Evolutionary conservation across 768 basidiomycete genomes (phyloP).

Genomic region (Boletus edulis): DNA sequence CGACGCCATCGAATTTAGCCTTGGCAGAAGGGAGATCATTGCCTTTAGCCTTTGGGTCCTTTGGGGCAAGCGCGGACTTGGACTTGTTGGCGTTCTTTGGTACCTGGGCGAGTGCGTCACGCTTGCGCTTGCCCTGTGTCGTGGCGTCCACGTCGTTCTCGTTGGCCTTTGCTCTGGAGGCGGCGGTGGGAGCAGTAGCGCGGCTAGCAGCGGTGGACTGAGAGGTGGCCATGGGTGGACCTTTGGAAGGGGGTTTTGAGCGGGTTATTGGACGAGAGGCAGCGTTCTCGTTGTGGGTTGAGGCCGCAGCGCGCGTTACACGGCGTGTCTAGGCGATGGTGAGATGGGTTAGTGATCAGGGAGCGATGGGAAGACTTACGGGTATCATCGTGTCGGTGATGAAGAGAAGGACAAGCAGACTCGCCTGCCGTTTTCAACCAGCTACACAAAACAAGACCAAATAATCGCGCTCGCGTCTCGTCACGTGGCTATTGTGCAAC

Average conservation of each 20-base stretch:
- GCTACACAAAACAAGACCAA: conserved; percentile 36
- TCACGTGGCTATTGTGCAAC: conserved; percentile 28
- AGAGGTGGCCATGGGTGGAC: conserved; percentile 33
- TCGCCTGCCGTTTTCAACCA: conserved; percentile 36
- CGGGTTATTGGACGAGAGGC: conserved; percentile 63
- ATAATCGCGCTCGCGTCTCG: conserved; percentile 37
- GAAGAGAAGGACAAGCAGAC: conserved; percentile 31
- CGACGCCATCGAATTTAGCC: conserved; percentile 61
- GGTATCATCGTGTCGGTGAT: conserved; percentile 38
- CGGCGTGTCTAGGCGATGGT: conserved; percentile 52
- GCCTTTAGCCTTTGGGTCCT: conserved; percentile 55
- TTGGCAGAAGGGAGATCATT: conserved; percentile 39
- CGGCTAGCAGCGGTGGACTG: conserved; percentile 37
- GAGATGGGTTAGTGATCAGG: neutral
- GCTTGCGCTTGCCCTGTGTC: conserved; percentile 66
- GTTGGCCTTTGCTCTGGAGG: conserved; percentile 35
- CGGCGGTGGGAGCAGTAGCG: conserved; percentile 40
- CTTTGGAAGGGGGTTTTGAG: conserved; percentile 52
- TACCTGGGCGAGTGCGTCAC: conserved; percentile 73
- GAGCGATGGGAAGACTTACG: conserved; percentile 28
- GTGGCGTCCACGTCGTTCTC: conserved; percentile 46
- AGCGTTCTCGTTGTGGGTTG: conserved; percentile 63
- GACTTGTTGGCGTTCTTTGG: conserved; percentile 47
- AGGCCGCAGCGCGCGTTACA: conserved; percentile 55
- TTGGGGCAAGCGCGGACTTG: conserved; percentile 34